A percentile compares a stretch with the other conserved stretches of the same genome.
phyloP scores from a whole-genome alignment of 805 yeast species.

The Sporopachydermia lactativora region DNA sequence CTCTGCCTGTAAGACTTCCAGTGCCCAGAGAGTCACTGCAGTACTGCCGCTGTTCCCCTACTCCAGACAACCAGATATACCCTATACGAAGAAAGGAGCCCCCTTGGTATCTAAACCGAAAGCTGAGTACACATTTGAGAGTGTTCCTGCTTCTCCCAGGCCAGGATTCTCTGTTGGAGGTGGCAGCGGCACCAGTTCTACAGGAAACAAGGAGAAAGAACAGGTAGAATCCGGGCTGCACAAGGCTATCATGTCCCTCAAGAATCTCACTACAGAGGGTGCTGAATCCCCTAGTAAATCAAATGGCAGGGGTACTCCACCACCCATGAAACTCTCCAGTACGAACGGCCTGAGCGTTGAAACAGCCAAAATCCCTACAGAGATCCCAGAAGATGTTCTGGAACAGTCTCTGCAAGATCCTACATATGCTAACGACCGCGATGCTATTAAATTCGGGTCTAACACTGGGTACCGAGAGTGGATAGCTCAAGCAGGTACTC shows the following conservation, averaged over 20 bases:
- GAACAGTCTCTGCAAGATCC: conserved; percentile 1
- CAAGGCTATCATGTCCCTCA: background rate
- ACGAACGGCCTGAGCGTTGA: conserved; percentile 8
- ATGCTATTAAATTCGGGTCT: conserved; percentile 3
- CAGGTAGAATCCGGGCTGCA: background rate
- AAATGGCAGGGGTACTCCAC: conserved; percentile 12
- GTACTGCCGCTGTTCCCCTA: conserved; percentile 91
- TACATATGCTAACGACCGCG: background rate
- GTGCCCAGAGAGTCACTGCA: conserved; percentile 80
- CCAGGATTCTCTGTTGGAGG: conserved; percentile 4
- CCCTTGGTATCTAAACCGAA: conserved; percentile 33
- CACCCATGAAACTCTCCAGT: conserved; percentile 12
- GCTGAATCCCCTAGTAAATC: background rate
- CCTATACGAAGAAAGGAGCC: conserved; percentile 66
- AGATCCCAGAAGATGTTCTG: conserved; percentile 19
- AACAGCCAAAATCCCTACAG: conserved; percentile 7
- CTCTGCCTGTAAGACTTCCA: conserved; percentile 87
- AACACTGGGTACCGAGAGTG: conserved; percentile 78
- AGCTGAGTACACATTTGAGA: conserved; percentile 32
- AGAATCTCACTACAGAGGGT: background rate
- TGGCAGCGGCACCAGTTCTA: background rate
- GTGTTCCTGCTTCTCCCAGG: conserved; percentile 38
- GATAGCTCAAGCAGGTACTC: conserved; percentile 92
- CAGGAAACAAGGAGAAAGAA: background rate
- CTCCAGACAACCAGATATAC: conserved; percentile 90